phyloP scores from a whole-genome alignment of 1,139 yeast genomes.

The Sugiyamaella xylanicola region DNA sequence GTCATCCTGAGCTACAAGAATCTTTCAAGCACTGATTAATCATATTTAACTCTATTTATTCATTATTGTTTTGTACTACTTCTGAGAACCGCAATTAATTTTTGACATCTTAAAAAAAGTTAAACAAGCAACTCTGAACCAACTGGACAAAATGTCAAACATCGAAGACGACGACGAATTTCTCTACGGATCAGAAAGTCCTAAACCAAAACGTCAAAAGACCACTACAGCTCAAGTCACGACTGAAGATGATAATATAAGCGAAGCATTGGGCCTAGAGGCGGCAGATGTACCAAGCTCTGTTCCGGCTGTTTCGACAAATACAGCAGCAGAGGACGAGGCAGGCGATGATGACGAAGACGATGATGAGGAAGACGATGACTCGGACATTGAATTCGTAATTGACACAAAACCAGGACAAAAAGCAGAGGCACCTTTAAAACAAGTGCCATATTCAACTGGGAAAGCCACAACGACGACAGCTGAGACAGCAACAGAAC shows the following conservation, averaged over 20 bases:
- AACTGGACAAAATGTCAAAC: slow-evolving; percentile 22
- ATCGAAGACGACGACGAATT: slow-evolving; percentile 72
- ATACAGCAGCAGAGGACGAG: slow-evolving; percentile 34
- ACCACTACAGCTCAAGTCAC: slow-evolving; percentile 16
- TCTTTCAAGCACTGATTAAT: too few relatives aligned
- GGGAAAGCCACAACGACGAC: slow-evolving; percentile 33
- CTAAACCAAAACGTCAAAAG: slow-evolving; percentile 43
- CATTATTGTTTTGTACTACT: background rate
- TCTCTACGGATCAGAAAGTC: slow-evolving; percentile 77
- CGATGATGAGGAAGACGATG: slow-evolving; percentile 40
- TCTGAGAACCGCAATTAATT: too few relatives aligned
- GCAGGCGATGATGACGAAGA: slow-evolving; percentile 37
- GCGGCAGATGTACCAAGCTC: background rate
- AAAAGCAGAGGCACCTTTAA: slow-evolving; percentile 41
- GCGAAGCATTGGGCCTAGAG: background rate
- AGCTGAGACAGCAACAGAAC: slow-evolving; percentile 26
- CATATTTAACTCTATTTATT: background rate
- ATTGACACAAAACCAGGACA: slow-evolving; percentile 52
- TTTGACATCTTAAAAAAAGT: too few relatives aligned
- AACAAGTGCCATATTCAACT: slow-evolving; percentile 34
- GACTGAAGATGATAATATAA: background rate
- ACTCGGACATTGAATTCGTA: slow-evolving; percentile 60
- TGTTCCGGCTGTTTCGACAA: background rate
- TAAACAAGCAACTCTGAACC: too few relatives aligned
- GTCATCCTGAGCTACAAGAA: too few relatives aligned